phyloP scores from a whole-genome alignment of 441 rosid genomes.

The Populus tomentosa region DNA sequence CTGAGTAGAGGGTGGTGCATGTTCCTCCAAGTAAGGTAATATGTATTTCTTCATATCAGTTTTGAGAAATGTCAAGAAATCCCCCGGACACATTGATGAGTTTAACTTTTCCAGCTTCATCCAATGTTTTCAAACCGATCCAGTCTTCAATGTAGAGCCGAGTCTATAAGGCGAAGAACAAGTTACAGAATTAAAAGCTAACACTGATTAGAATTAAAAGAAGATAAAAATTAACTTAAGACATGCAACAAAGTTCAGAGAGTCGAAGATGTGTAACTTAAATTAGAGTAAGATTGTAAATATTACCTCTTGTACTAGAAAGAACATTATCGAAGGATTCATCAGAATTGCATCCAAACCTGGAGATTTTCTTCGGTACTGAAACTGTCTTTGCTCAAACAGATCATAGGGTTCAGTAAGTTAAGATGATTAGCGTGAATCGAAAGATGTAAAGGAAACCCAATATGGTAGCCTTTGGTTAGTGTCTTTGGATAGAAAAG shows the following conservation, averaged over 20 bases:
- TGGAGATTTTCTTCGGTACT: slow-evolving; percentile 80
- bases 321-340: slow-evolving; percentile 45
- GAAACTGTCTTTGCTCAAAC: slow-evolving; percentile 71
- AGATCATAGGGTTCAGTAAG: slow-evolving; percentile 25
- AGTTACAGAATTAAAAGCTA: background rate
- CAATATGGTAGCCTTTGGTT: background rate
- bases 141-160: slow-evolving; percentile 70
- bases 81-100: slow-evolving; percentile 61
- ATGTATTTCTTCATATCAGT: slow-evolving; percentile 58
- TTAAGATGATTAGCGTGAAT: background rate
- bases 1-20: slow-evolving; percentile 23
- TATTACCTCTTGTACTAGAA: slow-evolving; percentile 55
- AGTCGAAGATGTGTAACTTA: background rate
- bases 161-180: slow-evolving; percentile 39
- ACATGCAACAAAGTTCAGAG: background rate
- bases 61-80: slow-evolving; percentile 43
- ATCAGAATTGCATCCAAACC: slow-evolving; percentile 83
- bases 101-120: slow-evolving; percentile 75
- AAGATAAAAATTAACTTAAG: background rate
- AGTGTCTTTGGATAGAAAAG: no score
- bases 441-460: background rate
- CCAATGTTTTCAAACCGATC: slow-evolving; percentile 73
- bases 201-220: background rate
- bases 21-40: slow-evolving; percentile 58
- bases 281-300: no score